Evolutionary conservation across 768 basidiomycete genomes (phyloP).

Genomic region (Russula foetens): DNA sequence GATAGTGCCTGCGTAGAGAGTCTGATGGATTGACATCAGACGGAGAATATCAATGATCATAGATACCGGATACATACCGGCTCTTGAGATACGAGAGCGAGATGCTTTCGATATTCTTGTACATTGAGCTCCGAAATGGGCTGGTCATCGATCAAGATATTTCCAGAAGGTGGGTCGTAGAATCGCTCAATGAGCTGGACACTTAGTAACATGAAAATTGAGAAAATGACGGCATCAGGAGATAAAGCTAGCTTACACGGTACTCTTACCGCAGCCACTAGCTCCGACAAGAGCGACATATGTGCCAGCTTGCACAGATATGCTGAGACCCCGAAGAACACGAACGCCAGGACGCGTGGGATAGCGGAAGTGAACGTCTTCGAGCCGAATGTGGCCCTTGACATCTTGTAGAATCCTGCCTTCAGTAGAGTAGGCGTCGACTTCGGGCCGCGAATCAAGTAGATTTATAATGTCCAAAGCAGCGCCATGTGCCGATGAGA

Average conservation of each 20-base stretch:
- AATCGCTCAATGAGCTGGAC: slow-evolving; percentile 76
- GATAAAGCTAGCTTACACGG: slow-evolving; percentile 42
- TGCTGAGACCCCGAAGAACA: slow-evolving; percentile 64
- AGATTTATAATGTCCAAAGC: slow-evolving; percentile 65
- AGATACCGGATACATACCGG: slow-evolving; percentile 30
- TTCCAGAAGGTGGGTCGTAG: slow-evolving; percentile 70
- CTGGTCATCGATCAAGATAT: slow-evolving; percentile 55
- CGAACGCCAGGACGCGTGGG: slow-evolving; percentile 71
- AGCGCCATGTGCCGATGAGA: slow-evolving; percentile 72
- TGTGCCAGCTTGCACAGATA: slow-evolving; percentile 62
- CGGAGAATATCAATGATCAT: background rate
- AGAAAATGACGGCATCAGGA: background rate
- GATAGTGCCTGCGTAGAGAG: slow-evolving; percentile 79
- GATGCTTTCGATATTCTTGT: no score
- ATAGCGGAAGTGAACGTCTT: no score
- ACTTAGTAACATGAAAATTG: slow-evolving; percentile 35
- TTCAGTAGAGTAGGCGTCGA: slow-evolving; percentile 64
- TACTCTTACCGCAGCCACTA: slow-evolving; percentile 72
- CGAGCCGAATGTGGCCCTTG: slow-evolving; percentile 56
- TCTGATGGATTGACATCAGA: slow-evolving; percentile 30
- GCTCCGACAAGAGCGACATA: slow-evolving; percentile 75
- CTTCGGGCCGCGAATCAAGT: slow-evolving; percentile 60
- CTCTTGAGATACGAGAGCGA: no score
- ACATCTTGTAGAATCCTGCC: slow-evolving; percentile 44
- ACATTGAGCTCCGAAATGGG: slow-evolving; percentile 63